A percentile compares a stretch with the other conserved stretches of the same genome.
Conservation (phyloP, 805 yeast genomes). For the Tetrapisispora nanseiensis region DNA sequence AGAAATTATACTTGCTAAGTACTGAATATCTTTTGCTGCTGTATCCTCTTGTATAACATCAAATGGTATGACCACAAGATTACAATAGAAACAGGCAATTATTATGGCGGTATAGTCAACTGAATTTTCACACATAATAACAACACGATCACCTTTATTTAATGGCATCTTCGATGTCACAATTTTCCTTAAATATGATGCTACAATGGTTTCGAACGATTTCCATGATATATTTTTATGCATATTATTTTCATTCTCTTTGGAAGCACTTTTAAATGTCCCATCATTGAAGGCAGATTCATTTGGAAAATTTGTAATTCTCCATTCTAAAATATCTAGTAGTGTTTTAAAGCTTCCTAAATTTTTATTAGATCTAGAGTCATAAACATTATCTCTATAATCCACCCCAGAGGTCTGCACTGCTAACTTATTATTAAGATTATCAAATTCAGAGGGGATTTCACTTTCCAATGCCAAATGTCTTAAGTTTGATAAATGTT, state of each 20-base stretch:
- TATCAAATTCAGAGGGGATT: too few species aligned
- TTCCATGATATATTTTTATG: conserved; percentile 63
- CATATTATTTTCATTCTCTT: conserved; percentile 30
- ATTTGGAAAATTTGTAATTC: conserved; percentile 67
- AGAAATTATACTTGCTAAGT: conserved; percentile 52
- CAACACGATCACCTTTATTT: conserved; percentile 60
- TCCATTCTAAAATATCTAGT: conserved; percentile 65
- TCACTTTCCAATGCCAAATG: conserved; percentile 43
- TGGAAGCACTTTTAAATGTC: conserved; percentile 26
- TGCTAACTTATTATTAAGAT: conserved; percentile 2
- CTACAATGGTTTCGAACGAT: conserved; percentile 65
- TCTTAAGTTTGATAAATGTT: conserved; percentile 58
- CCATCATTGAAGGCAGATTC: conserved; percentile 58
- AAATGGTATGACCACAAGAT: conserved; percentile 53
- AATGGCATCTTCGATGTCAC: conserved; percentile 53
- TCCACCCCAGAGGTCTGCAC: conserved; percentile 78
- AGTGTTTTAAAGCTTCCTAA: conserved; percentile 64
- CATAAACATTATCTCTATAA: conserved; percentile 62
- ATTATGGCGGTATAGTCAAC: conserved; percentile 80
- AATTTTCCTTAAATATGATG: conserved; percentile 64
- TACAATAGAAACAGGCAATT: conserved; percentile 78
- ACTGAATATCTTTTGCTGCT: conserved; percentile 63
- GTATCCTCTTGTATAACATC: conserved; percentile 62
- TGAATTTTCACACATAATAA: conserved; percentile 75
- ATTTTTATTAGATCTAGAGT: conserved; percentile 66